Evolutionary conservation across 345 rosid genomes (phyloP).

Genomic region (Euphorbia peplus): DNA sequence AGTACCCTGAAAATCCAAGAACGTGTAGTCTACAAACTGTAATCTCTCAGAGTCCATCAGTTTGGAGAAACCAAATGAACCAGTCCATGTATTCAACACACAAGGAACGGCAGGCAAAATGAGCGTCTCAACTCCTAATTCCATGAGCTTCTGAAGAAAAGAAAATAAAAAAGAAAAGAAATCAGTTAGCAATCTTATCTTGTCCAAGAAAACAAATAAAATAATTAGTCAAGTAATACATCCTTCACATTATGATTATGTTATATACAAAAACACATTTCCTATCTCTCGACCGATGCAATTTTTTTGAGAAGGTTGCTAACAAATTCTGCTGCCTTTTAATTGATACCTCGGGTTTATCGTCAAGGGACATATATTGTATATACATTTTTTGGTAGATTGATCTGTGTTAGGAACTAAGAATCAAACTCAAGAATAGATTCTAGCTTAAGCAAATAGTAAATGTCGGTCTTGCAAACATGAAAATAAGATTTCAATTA

Average conservation of each 20-base stretch:
- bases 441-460: not conserved
- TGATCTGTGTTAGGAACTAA: no score
- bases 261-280: no score
- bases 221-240: no score
- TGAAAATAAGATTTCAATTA: not conserved
- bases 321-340: not conserved
- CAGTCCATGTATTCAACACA: constrained; percentile 61
- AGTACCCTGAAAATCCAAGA: constrained; percentile 72
- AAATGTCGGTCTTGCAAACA: not conserved
- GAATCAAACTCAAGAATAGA: no score
- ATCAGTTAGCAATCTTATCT: constrained; percentile 5
- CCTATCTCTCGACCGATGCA: not conserved
- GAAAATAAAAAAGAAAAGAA: not conserved
- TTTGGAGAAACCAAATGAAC: constrained; percentile 69
- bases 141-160: constrained; percentile 48
- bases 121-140: constrained; percentile 68
- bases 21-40: constrained; percentile 43
- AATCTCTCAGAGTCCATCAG: constrained; percentile 51
- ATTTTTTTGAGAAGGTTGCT: not conserved
- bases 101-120: constrained; percentile 73
- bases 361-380: not conserved
- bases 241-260: no score
- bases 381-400: no score
- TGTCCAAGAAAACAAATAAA: not conserved
- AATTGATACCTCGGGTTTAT: not conserved